Percentiles rank a stretch among this genome's conserved stretches.
phyloP scores from a whole-genome alignment of 768 basidiomycete species.

The Neoboletus magnificus region DNA sequence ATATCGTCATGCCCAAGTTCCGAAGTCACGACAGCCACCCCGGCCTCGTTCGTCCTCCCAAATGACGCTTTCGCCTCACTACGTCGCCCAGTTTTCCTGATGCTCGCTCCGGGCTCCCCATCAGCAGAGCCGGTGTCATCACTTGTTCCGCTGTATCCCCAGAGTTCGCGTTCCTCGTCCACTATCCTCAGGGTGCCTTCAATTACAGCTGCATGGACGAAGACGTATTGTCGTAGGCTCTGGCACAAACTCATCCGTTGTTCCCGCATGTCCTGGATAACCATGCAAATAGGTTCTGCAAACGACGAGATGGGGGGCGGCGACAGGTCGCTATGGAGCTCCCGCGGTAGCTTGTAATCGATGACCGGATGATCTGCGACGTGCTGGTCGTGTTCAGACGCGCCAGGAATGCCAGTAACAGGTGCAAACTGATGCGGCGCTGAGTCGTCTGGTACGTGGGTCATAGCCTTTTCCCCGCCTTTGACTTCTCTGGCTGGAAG shows the following conservation, averaged over 20 bases:
- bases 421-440: neutral
- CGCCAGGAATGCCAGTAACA: neutral
- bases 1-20: neutral
- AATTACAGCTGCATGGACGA: slow-evolving; percentile 82
- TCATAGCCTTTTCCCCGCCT: neutral
- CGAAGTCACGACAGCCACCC: neutral
- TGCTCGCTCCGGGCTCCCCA: neutral
- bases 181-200: slow-evolving; percentile 76
- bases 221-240: slow-evolving; percentile 91
- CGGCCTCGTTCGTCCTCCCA: neutral
- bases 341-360: slow-evolving; percentile 63
- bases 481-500: neutral
- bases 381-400: slow-evolving; percentile 9
- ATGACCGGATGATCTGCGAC: slow-evolving; percentile 25
- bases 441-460: neutral
- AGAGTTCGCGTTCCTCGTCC: slow-evolving; percentile 60
- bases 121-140: slow-evolving; percentile 21
- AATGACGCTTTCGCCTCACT: slow-evolving; percentile 10
- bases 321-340: slow-evolving; percentile 48
- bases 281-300: slow-evolving; percentile 72
- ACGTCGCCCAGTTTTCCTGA: slow-evolving; percentile 16
- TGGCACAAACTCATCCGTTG: slow-evolving; percentile 97
- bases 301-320: slow-evolving; percentile 62
- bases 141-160: slow-evolving; percentile 23
- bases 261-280: slow-evolving; percentile 91